Evolutionary conservation across 2,329 filamentous ascomycete genomes (phyloP), one percentile per base, ranked within the genome.

Genomic region (Hysterium pulicare): DNA sequence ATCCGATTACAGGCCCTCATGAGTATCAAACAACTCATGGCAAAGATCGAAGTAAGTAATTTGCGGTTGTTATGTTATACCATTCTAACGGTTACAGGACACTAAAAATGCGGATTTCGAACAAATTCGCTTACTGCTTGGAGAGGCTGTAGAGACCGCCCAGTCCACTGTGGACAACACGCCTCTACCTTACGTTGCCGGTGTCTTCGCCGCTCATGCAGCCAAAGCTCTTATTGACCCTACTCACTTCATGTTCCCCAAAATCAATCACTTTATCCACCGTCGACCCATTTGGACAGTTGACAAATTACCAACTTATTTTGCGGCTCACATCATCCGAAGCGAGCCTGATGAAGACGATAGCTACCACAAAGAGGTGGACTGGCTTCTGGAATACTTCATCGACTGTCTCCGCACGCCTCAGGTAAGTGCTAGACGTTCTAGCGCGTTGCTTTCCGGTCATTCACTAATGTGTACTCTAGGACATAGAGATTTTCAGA

Each of bases 201-300:
- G 83, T n/a, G 79, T 85, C 9, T 93, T 95, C 55, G 84, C 88
- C 6, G 76, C 78, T 35, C 81, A 82, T 50, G 81, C 83, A 1
- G 73, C 95, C 6, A 71, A 77, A 1, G 81, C 95, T 13, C 70
- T 95, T 34, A 78, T 76, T 17, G 83, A 88, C 47, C 91, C 91
- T 0, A 75, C 89, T 13, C 88, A 95, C 59, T 81, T 80, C 46
- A 78, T 96, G 28, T 97, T 95, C 62, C 80, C 82, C 44, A 95
- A 95, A 62, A 72, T 93, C 67, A 95, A 95, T 70, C 74, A 77
- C 5, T 96, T 90, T 63, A 78, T 97, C 26, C 87, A 87, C 17
- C 82, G 82, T 39, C 79, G 82, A 0, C 90, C 91, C 1, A 67
- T 75, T 19, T 97, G 91, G 91, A 76, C 83, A 10, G 60, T 75